Evolutionary conservation across 176 grass and related monocot species (phyloP), one percentile per base, ranked within the genome.

Genomic region (Alopecurus myosuroides): DNA sequence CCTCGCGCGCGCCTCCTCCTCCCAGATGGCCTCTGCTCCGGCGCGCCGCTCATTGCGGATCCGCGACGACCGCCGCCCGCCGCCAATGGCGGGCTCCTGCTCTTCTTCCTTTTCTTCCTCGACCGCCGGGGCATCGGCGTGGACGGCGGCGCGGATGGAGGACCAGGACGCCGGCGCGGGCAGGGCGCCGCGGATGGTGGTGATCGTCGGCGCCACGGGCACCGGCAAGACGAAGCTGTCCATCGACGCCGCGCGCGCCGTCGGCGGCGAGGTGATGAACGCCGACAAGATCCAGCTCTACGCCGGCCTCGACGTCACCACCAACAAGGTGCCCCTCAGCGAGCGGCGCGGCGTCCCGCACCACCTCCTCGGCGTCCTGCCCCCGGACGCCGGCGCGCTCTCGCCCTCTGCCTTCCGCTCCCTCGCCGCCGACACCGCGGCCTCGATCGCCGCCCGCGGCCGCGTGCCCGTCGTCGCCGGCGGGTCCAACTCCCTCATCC

Each of bases 221-320:
- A 90, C 93, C 23, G 93, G 93, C 1, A 96, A 96, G 94, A 90
- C 94, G 4, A 90, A 91, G 88, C 91, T 96, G 34, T 93, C 94
- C 69, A 78, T 96, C 73, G 94, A 96, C 86, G 86, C 88, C 0
- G 88, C 88, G 29, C n/a, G 17, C 2, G 72, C 26, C 45, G 37
- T 91, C 17, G 74, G 42, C 7, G 88, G 91, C 23, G 94, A 96
- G 91, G 94, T 93, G 30, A 73, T 96, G 18, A 96, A 96, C 91
- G 82, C 94, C 1, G 94, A 96, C 29, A 96, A 96, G 84, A 93
- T 96, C 75, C 94, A 96, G 86, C 84, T 96, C 31, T 93, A 96
- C 74, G 19, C 8, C 15, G 94, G 89, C 70, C 94, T 96, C 81
- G 91, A 96, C 81, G 6, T 91, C 86, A 91, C 91, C 77, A 96